phyloP scores from a whole-genome alignment of 257 asterid genomes.

The Fraxinus quadrangulata region DNA sequence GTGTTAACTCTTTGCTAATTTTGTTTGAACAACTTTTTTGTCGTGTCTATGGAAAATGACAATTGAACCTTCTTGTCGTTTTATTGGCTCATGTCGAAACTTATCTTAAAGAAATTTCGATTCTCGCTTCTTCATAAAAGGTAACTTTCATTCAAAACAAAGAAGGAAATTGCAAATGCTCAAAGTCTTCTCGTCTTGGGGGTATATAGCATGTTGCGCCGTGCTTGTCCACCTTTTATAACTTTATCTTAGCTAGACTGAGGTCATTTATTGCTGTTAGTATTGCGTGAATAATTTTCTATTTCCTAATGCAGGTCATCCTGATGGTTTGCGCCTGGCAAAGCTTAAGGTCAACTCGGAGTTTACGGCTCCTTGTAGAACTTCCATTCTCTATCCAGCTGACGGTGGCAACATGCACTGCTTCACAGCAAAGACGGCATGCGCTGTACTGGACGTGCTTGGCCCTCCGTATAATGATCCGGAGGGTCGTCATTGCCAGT shows the following conservation, averaged over 20 bases:
- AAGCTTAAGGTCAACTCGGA: conserved; percentile 63
- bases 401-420: conserved; percentile 91
- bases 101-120: background rate
- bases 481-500: conserved; percentile 89
- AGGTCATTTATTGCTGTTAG: background rate
- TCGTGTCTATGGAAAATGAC: background rate
- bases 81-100: too few relatives aligned
- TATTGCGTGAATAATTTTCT: background rate
- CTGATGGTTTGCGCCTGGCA: conserved; percentile 54
- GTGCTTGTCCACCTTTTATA: too few relatives aligned
- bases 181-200: background rate
- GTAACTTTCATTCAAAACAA: background rate
- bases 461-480: conserved; percentile 90
- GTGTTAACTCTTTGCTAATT: background rate
- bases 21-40: background rate
- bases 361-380: conserved; percentile 61
- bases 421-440: conserved; percentile 76
- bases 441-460: conserved; percentile 87
- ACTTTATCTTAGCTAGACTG: background rate
- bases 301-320: conserved; percentile 26
- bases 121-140: background rate
- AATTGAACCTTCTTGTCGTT: background rate
- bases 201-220: background rate
- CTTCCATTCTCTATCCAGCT: conserved; percentile 72
- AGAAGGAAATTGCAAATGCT: background rate